Base-by-base conservation (phyloP, 768 basidiomycete genomes). In the Mrakia blollopis region DNA sequence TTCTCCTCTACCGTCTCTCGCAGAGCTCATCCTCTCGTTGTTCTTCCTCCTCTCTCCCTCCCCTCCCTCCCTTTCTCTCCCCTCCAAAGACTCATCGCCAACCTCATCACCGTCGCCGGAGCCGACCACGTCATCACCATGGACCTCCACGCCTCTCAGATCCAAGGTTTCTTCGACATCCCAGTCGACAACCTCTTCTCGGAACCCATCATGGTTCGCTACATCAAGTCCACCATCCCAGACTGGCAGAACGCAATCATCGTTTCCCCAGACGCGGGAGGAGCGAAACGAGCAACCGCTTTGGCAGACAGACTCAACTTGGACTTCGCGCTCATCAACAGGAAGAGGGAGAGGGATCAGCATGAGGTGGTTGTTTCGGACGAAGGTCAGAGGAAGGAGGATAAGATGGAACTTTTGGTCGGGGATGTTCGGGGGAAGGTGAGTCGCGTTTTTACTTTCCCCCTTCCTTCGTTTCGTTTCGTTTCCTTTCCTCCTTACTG, bases 181-280 rank as follows among this genome's bases (percentile, higher is more conserved):
- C 97, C 97, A 11, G 96, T 98, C 81, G 97, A 99, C 87, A 98
- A 99, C 92, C 89, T 98, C 50, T 98, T 91, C 83, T 94, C 94
- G 80, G 97, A 98, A 84, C 95, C 97, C 28, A 94, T 93, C 70
- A 91, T 92, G 80, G 92, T 96, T 81, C 87, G 92, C 77, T 98
- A 98, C 85, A 96, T 98, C 84, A 92, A 94, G 80, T 90, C 91
- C 57, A 89, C 94, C 83, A 95, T 98, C 84, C 89, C 91, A 79
- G 85, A 93, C 74, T 84, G 84, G 84, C 86, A 88, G 74, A 88
- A 95, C 81, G 89, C 96, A 69, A 92, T 98, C 79, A 96, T 99
- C 79, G 97, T 99, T 75, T 94, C 92, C 68, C 97, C 97, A 30
- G 97, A 99, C 85, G 97, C 97, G 0, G 97, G 97, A 75, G 97